These are phyloP conservation scores for Ophiostoma fasciatum DNA, from an alignment of 2,329 filamentous ascomycete species.

Conservation along the genomic window DNA sequence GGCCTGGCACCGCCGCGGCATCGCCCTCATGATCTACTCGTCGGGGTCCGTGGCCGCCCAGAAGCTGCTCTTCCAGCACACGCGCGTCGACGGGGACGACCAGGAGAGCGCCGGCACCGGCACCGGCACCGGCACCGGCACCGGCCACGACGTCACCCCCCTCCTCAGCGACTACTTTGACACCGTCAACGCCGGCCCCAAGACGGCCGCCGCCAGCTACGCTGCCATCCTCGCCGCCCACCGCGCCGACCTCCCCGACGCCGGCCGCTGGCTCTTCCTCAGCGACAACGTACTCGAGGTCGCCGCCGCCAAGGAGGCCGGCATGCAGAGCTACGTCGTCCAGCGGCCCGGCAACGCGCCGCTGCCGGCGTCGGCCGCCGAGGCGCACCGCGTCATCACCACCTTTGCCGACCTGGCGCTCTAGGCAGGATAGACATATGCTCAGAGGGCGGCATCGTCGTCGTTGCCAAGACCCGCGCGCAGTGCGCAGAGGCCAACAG, in stretches of 20 bases:
- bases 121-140: slow-evolving; percentile 16
- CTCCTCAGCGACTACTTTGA: slow-evolving; percentile 58
- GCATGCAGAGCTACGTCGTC: slow-evolving; percentile 49
- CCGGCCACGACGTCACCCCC: slow-evolving; percentile 38
- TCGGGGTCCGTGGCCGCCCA: slow-evolving; percentile 69
- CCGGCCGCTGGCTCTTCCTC: slow-evolving; percentile 54
- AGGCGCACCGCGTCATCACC: slow-evolving; percentile 16
- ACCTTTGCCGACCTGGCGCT: slow-evolving; percentile 18
- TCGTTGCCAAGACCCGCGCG: too few relatives aligned
- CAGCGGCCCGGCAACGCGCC: slow-evolving; percentile 56
- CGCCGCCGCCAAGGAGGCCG: slow-evolving; percentile 43
- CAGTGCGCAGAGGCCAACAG: too few relatives aligned
- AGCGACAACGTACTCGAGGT: slow-evolving; percentile 67
- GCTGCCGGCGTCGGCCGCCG: slow-evolving; percentile 29
- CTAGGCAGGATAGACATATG: neutral
- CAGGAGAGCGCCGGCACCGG: neutral
- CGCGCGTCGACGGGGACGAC: slow-evolving; percentile 24
- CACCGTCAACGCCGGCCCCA: slow-evolving; percentile 65
- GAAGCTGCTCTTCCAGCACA: slow-evolving; percentile 63
- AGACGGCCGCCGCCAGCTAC: slow-evolving; percentile 55
- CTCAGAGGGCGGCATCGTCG: too few relatives aligned
- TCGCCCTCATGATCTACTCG: slow-evolving; percentile 62
- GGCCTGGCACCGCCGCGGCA: slow-evolving; percentile 39
- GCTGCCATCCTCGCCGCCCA: slow-evolving; percentile 32
- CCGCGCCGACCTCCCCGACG: slow-evolving; percentile 26